Conservation (phyloP, 257 asterid genomes). For the Gynochthodes officinalis region DNA sequence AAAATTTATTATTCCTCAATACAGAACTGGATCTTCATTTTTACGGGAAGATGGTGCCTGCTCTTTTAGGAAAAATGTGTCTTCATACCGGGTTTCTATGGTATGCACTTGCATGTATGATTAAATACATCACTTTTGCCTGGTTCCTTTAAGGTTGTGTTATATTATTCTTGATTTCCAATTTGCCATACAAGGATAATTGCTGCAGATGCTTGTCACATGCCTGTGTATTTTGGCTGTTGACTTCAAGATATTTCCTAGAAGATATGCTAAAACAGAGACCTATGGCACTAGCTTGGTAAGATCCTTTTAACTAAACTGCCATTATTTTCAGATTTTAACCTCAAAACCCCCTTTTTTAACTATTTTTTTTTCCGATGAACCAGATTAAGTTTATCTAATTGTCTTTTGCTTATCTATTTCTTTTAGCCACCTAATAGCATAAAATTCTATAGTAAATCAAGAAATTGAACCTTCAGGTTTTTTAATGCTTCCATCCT, state of each 20-base stretch:
- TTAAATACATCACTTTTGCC: neutral
- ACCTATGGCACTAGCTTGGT: conserved; percentile 94
- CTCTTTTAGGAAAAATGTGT: conserved; percentile 50
- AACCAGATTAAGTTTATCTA: neutral
- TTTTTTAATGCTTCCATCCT: neutral
- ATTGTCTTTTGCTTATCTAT: neutral
- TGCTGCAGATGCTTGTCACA: conserved; percentile 77
- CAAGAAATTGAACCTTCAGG: neutral
- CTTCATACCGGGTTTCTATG: conserved; percentile 78
- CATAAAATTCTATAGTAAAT: neutral
- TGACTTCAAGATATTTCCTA: conserved; percentile 92
- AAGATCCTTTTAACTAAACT: conserved; percentile 19
- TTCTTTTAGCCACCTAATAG: neutral
- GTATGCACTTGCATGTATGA: conserved; percentile 32
- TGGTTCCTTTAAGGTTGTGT: conserved; percentile 12
- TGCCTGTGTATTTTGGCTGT: conserved; percentile 87
- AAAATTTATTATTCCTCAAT: conserved; percentile 42
- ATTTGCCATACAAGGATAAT: conserved; percentile 19
- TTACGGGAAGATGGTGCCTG: conserved; percentile 48
- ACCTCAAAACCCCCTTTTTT: too few relatives aligned
- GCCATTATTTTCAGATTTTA: neutral
- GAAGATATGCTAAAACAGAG: conserved; percentile 95
- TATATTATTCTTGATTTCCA: conserved; percentile 17
- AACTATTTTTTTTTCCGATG: too few relatives aligned
- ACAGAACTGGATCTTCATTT: conserved; percentile 54